phyloP scores from a whole-genome alignment of 2,329 filamentous ascomycete species.

The Parastagonospora nodorum region DNA sequence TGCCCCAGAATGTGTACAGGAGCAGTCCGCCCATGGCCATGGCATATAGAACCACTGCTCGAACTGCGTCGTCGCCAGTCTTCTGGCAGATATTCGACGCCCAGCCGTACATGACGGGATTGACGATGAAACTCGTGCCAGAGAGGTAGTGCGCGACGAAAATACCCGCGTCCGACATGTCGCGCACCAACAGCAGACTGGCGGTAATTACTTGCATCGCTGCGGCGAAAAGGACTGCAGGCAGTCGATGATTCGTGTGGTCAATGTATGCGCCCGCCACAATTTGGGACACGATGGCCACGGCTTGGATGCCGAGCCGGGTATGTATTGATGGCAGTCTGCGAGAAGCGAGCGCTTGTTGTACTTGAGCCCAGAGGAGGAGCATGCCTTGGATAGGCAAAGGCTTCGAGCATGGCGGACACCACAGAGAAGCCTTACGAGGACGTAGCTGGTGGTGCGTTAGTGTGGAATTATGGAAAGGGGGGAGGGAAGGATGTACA shows the following conservation, averaged over 20 bases:
- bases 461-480: neutral
- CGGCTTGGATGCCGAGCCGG: constrained; percentile 60
- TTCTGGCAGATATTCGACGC: constrained; percentile 45
- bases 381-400: constrained; percentile 27
- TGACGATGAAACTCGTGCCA: constrained; percentile 46
- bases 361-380: constrained; percentile 25
- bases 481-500: constrained; percentile 2
- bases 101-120: constrained; percentile 47
- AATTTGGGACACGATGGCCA: constrained; percentile 57
- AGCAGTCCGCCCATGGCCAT: constrained; percentile 47
- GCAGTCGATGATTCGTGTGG: constrained; percentile 35
- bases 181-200: constrained; percentile 37
- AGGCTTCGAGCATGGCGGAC: constrained; percentile 42
- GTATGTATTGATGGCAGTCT: constrained; percentile 61
- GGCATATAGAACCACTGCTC: constrained; percentile 46
- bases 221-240: constrained; percentile 39
- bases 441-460: constrained; percentile 39
- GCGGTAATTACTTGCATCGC: constrained; percentile 40
- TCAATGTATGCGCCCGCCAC: constrained; percentile 45
- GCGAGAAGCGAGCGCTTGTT: constrained; percentile 27
- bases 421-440: constrained; percentile 44
- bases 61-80: constrained; percentile 47
- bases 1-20: constrained; percentile 54
- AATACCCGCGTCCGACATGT: constrained; percentile 34
- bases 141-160: constrained; percentile 46